Evolutionary conservation across 495 filamentous ascomycete genomes (phyloP).

Genomic region (Sordaria brevicollis): DNA sequence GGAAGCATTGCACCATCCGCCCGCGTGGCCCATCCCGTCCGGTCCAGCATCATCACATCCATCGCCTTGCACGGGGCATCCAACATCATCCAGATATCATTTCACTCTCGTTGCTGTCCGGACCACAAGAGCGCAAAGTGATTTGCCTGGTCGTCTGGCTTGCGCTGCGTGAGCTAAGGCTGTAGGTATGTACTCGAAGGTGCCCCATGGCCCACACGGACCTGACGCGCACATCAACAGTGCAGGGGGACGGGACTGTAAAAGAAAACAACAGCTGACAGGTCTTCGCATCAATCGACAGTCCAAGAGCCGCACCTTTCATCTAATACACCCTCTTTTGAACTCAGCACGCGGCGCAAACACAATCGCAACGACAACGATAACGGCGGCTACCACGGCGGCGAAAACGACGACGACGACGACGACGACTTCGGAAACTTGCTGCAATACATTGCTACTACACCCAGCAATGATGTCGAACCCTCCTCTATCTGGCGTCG

Average conservation of each 20-base stretch:
- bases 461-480: constrained; percentile 68
- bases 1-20: background rate
- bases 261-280: constrained; percentile 7
- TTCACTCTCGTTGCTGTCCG: constrained; percentile 18
- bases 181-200: background rate
- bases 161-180: constrained; percentile 62
- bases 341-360: constrained; percentile 24
- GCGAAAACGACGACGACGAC: constrained; percentile 30
- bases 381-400: constrained; percentile 34
- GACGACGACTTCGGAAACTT: constrained; percentile 30
- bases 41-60: background rate
- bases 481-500: constrained; percentile 42
- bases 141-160: constrained; percentile 57
- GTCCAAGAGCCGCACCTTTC: constrained; percentile 43
- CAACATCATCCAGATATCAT: background rate
- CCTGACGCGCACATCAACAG: background rate
- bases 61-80: constrained; percentile 9
- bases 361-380: constrained; percentile 22
- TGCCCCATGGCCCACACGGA: background rate
- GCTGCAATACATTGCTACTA: constrained; percentile 49
- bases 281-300: constrained; percentile 17
- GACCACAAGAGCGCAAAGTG: constrained; percentile 27
- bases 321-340: background rate
- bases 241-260: background rate
- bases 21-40: background rate